phyloP scores from a whole-genome alignment of 192 early-diverging fungal species.

The Podila minutissima region DNA sequence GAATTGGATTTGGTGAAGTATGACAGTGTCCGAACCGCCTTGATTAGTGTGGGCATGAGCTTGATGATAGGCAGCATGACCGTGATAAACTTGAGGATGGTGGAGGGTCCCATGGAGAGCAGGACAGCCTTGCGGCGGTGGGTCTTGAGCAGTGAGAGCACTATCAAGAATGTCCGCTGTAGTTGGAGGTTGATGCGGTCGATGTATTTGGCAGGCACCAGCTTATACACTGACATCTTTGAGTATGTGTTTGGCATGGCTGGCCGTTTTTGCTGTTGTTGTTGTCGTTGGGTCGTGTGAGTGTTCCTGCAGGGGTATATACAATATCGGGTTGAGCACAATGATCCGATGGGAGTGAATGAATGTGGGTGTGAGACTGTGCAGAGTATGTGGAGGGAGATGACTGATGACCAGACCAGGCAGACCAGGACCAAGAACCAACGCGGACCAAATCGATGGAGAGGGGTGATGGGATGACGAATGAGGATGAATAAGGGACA shows the following conservation, averaged over 20 bases:
- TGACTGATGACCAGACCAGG: too few relatives aligned
- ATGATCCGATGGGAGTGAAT: too few relatives aligned
- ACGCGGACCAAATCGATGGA: too few relatives aligned
- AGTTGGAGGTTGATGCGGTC: constrained; percentile 28
- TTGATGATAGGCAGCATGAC: constrained; percentile 46
- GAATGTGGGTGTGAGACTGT: too few relatives aligned
- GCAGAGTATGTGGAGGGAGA: too few relatives aligned
- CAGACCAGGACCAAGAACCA: too few relatives aligned
- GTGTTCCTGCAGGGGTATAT: too few relatives aligned
- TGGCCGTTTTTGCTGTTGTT: too few relatives aligned
- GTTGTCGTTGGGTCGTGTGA: too few relatives aligned
- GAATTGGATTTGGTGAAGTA: constrained; percentile 17
- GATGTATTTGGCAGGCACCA: constrained; percentile 30
- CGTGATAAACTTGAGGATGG: constrained; percentile 46
- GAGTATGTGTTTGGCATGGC: constrained; percentile 38
- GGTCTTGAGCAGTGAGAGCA: constrained; percentile 36
- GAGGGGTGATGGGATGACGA: too few relatives aligned
- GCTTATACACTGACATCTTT: constrained; percentile 15
- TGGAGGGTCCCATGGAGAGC: constrained; percentile 40
- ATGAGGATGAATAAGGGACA: too few relatives aligned
- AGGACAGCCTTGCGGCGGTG: constrained; percentile 47
- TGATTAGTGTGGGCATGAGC: constrained; percentile 31
- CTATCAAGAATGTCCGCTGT: constrained; percentile 31
- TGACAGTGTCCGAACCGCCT: constrained; percentile 24
- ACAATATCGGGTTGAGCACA: too few relatives aligned